Base-by-base conservation (phyloP, 352 stramenopile species). In the Phytophthora sp. region DNA sequence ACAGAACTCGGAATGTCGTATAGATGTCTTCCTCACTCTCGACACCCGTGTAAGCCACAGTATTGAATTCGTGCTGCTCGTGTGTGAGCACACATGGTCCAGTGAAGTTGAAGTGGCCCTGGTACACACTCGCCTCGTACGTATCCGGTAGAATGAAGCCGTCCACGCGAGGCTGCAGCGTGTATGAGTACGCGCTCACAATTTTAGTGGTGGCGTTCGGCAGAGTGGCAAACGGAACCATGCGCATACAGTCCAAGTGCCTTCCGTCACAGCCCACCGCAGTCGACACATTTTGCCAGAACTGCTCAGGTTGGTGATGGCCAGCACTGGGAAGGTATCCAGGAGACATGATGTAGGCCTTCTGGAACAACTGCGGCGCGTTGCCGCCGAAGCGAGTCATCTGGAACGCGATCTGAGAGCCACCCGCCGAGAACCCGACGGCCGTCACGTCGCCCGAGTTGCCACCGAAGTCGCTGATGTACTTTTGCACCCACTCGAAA, bases 391-490 rank as follows among this genome's bases (percentile, higher is more conserved):
- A 66, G 17, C 65, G 65, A 2, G 65, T 70, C 65, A 70, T 66
- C 49, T 70, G 65, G 43, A 74, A 74, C 24, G 65, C 8, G 1
- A 66, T 44, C 20, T 69, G 59, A 0, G 59, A 74, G 4, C 59
- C 65, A n/a, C 59, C 65, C 5, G 65, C 65, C 0, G 65, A 74
- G n/a, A 74, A 66, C 0, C 72, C 72, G 9, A 76, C 27, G 3
- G 69, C 72, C 3, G 72, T 81, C 2, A 81, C 52, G 34, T 82
- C 58, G 31, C 64, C 18, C 9, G 73, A 62, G 61, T 82, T 60
- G 20, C 74, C 74, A 3, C 74, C 74, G 24, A 78, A 82, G n/a
- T 60, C 62, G 31, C n/a, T 10, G 44, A 82, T 82, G 55, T 82
- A 72, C 44, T 69, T 55, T 18, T 71, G 43, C 9, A 74, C 62